Conservation (phyloP, 257 asterid genomes). For the Solanum dulcamara region DNA sequence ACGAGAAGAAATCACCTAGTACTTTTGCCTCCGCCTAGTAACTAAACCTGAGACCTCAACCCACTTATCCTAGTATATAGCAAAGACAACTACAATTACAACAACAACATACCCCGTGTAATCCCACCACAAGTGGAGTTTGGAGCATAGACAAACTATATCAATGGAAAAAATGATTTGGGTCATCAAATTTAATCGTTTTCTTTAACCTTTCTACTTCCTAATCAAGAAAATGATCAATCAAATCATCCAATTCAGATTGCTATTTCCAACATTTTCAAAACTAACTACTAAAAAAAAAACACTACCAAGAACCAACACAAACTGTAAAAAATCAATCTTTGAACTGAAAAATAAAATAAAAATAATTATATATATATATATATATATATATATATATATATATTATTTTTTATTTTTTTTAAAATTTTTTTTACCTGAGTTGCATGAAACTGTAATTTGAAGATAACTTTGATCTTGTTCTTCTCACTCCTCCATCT, state of each 20-base stretch:
- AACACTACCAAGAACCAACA: neutral
- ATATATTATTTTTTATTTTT: no score
- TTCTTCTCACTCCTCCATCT: slow-evolving; percentile 92
- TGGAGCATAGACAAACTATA: neutral
- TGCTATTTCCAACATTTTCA: neutral
- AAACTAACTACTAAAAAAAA: neutral
- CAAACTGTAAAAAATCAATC: neutral
- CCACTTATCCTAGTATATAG: neutral
- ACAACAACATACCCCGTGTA: neutral
- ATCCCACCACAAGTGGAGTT: neutral
- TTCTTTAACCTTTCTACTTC: neutral
- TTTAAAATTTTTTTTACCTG: no score
- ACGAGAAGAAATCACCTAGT: neutral
- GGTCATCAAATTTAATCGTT: neutral
- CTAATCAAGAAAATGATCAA: neutral
- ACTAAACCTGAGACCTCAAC: neutral
- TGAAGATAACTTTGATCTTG: slow-evolving; percentile 82
- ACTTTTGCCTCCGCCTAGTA: neutral
- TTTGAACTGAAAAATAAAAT: no score
- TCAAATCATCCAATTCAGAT: neutral
- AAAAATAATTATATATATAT: neutral
- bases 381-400: no score
- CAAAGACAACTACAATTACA: neutral
- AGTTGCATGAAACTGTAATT: slow-evolving; percentile 93
- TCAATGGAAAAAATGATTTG: neutral